Evolutionary conservation across 1,284 basidiomycete species (phyloP).

Genomic region (Cutaneotrichosporon dermatis): DNA sequence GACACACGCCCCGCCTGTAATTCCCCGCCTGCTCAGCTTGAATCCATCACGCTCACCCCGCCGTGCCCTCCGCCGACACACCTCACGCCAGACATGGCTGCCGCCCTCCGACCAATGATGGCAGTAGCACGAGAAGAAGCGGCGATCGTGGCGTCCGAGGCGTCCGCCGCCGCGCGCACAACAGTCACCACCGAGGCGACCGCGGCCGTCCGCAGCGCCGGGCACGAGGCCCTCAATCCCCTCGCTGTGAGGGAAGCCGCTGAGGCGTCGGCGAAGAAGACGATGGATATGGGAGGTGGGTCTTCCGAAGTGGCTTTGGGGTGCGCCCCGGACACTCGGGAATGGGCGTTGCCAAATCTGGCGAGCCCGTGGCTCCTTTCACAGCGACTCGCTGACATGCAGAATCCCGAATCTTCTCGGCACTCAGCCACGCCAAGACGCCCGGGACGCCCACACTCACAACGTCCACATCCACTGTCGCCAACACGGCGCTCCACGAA

Average conservation of each 20-base stretch:
- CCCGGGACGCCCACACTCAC: constrained; percentile 1
- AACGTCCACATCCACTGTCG: constrained; percentile 9
- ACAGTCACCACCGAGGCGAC: constrained; percentile 28
- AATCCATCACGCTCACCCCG: not conserved
- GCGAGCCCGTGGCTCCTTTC: not conserved
- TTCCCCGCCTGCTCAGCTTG: not conserved
- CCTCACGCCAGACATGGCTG: constrained; percentile 12
- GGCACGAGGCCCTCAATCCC: constrained; percentile 30
- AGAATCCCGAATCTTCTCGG: constrained; percentile 5
- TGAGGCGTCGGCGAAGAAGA: constrained; percentile 29
- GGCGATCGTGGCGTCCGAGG: constrained; percentile 29
- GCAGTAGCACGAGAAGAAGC: constrained; percentile 40
- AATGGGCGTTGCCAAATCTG: too few relatives aligned
- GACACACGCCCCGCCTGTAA: not conserved
- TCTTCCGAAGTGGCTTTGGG: not conserved
- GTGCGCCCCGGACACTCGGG: not conserved
- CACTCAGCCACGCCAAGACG: constrained; percentile 1
- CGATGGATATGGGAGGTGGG: constrained; percentile 13
- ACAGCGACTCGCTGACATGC: not conserved
- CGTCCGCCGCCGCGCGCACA: constrained; percentile 27
- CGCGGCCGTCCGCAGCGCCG: constrained; percentile 21
- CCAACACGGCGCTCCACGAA: constrained; percentile 7
- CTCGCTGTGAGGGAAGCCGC: constrained; percentile 34
- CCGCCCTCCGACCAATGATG: constrained; percentile 37
- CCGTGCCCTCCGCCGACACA: not conserved